Base-by-base conservation (phyloP, 495 filamentous ascomycete species). In the Symbiotaphrina buchneri region DNA sequence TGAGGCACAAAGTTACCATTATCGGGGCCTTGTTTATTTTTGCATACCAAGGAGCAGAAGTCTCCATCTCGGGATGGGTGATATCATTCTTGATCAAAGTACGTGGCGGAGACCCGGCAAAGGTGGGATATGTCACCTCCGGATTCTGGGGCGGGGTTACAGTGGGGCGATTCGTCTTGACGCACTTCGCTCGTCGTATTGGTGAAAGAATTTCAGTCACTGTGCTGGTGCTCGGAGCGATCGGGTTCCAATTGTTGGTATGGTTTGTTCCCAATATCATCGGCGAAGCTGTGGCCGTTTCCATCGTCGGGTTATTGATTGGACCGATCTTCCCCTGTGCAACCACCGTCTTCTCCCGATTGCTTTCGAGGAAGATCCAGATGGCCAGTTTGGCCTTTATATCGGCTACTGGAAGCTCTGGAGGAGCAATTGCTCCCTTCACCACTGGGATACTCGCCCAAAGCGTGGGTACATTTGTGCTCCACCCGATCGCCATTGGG, bases 61-160 rank as follows among this genome's bases (percentile, higher is more conserved):
- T 81, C 4, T 68, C 65, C 13, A 68, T 78, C 41, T 78, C 75
- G 0, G 32, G 77, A 15, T 90, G 77, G 82, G 68, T 82, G 10
- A 76, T 82, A 27, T 74, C 72, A 3, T 82, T 80, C 54, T 49
- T 84, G 21, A 75, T 83, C 46, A 62, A 53, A 21, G 61, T 67
- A 34, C 74, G 79, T 13, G 48, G 64, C 41, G 75, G 74, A 7
- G 52, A 71, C 35, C 73, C 74, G 2, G 50, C 58, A 5, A 51
- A 55, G 3, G 73, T 83, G 6, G 79, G 81, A 10, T 84, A 82
- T 44, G 78, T 85, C 3, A 82, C 75, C 14, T 57, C 76, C 0
- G 80, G 78, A 3, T 90, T 84, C 49, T 84, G 80, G 80, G 75
- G 48, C 6, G 77, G 78, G 27, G 75, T 90, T 35, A 80, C 74